A percentile compares a stretch with the other conserved stretches of the same genome.
phyloP scores from a whole-genome alignment of 805 yeast genomes.

The Barnettozyma wickerhamii region DNA sequence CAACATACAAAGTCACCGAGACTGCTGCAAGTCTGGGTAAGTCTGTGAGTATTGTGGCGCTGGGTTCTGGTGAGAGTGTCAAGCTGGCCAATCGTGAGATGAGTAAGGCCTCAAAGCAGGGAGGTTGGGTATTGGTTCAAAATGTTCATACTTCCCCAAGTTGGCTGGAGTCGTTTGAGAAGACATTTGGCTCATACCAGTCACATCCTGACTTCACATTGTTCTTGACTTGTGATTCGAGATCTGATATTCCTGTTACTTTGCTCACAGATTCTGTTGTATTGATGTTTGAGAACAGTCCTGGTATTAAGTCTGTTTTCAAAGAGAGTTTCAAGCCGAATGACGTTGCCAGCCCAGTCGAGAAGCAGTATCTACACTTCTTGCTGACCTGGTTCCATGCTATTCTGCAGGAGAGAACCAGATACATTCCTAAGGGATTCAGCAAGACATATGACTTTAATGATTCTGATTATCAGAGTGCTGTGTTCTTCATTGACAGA shows the following conservation, averaged over 20 bases:
- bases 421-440: slow-evolving; percentile 64
- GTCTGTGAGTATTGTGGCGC: slow-evolving; percentile 44
- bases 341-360: slow-evolving; percentile 32
- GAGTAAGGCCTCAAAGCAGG: slow-evolving; percentile 38
- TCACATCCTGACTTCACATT: slow-evolving; percentile 42
- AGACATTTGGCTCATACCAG: slow-evolving; percentile 32
- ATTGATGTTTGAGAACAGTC: slow-evolving; percentile 56
- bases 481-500: slow-evolving; percentile 38
- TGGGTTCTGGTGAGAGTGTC: slow-evolving; percentile 72
- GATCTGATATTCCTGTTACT: slow-evolving; percentile 47
- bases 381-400: slow-evolving; percentile 70
- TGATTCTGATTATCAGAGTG: slow-evolving; percentile 62
- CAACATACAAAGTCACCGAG: slow-evolving; percentile 48
- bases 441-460: slow-evolving; percentile 59
- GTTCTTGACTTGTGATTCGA: slow-evolving; percentile 59
- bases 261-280: slow-evolving; percentile 52
- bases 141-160: slow-evolving; percentile 68
- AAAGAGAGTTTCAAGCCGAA: slow-evolving; percentile 17
- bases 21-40: slow-evolving; percentile 32
- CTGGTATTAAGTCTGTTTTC: slow-evolving; percentile 52
- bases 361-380: slow-evolving; percentile 44
- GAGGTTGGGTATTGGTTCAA: slow-evolving; percentile 73
- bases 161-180: slow-evolving; percentile 58
- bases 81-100: slow-evolving; percentile 55
- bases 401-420: slow-evolving; percentile 50